phyloP scores from a whole-genome alignment of 2,329 filamentous ascomycete species.

The Geosmithia flava region DNA sequence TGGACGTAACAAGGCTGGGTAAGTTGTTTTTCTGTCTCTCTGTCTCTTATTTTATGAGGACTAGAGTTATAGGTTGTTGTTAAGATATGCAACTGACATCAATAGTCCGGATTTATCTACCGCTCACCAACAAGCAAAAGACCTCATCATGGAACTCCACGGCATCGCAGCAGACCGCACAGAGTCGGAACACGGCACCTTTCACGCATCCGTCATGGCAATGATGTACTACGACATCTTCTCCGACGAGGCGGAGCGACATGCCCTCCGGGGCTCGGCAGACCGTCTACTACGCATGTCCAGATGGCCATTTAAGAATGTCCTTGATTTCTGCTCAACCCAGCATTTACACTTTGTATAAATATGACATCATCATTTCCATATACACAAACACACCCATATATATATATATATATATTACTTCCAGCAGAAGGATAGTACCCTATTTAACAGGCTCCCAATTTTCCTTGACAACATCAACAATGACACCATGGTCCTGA shows the following conservation, averaged over 20 bases:
- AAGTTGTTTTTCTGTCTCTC: not conserved
- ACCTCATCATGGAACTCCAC: not conserved
- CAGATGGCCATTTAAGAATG: not conserved
- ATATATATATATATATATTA: no score
- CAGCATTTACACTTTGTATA: not conserved
- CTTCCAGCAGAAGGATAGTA: no score
- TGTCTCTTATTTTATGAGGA: not conserved
- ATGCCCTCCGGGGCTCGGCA: not conserved
- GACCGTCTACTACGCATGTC: not conserved
- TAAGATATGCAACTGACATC: no score
- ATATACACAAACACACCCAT: no score
- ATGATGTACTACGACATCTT: not conserved
- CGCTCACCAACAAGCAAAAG: not conserved
- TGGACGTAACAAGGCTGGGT: not conserved
- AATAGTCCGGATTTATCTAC: not conserved
- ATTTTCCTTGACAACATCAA: conserved; percentile 50
- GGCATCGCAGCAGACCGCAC: not conserved
- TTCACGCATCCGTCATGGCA: not conserved
- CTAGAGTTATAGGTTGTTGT: no score
- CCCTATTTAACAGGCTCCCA: conserved; percentile 16
- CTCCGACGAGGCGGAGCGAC: not conserved
- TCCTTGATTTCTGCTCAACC: not conserved
- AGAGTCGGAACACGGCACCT: not conserved
- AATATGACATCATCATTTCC: no score
- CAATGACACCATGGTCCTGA: conserved; percentile 65